Percentiles rank a stretch among this genome's conserved stretches.
These are phyloP conservation scores for Plasmodium billcollinsi DNA, from an alignment of 169 alveolate genomes.

Conservation along the genomic window DNA sequence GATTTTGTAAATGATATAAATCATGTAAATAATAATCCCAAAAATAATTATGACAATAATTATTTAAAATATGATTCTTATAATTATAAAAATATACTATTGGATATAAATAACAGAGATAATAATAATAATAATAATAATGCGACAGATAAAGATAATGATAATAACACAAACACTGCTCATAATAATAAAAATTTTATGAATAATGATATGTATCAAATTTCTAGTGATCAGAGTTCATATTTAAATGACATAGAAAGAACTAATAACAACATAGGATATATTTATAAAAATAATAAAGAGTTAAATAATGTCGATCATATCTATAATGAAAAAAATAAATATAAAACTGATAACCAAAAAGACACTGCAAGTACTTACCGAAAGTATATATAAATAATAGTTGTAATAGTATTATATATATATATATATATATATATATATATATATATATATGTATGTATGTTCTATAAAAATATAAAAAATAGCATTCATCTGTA, in stretches of 20 bases:
- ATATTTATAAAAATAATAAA: constrained; percentile 12
- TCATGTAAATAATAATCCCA: neutral
- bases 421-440: too few relatives aligned
- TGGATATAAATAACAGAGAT: constrained; percentile 18
- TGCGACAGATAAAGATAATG: neutral
- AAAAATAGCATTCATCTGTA: too few relatives aligned
- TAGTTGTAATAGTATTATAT: too few relatives aligned
- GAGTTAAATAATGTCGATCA: constrained; percentile 23
- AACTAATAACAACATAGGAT: constrained; percentile 15
- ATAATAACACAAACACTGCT: constrained; percentile 3
- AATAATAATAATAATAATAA: constrained; percentile 1
- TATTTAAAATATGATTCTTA: constrained; percentile 35
- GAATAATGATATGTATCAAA: constrained; percentile 6
- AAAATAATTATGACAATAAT: constrained; percentile 38
- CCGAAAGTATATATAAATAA: constrained; percentile 23
- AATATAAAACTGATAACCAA: constrained; percentile 15
- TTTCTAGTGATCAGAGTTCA: neutral
- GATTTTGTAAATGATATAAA: constrained; percentile 13
- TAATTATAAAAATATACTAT: constrained; percentile 24
- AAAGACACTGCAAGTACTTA: neutral
- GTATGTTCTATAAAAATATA: constrained; percentile 4
- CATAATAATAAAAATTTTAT: neutral
- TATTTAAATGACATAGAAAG: constrained; percentile 20
- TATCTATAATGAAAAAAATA: constrained; percentile 7
- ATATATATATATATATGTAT: neutral